phyloP scores from a whole-genome alignment of 2,329 filamentous ascomycete species.

The Alternaria sp. region DNA sequence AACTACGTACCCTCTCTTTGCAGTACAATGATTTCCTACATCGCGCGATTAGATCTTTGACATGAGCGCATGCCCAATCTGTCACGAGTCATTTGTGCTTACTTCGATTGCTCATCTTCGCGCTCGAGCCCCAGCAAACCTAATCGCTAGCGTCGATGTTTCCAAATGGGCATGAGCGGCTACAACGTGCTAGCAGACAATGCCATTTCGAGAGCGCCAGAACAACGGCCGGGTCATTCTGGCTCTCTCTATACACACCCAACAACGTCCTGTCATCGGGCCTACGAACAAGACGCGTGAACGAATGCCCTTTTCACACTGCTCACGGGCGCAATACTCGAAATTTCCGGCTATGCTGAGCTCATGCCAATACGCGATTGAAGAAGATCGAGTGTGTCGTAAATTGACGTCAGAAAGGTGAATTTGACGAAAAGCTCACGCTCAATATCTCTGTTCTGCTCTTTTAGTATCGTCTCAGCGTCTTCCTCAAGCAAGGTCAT shows the following conservation, averaged over 20 bases:
- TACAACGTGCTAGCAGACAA: neutral
- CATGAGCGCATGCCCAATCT: neutral
- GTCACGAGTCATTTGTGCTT: neutral
- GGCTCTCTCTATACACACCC: neutral
- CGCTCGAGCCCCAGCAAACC: neutral
- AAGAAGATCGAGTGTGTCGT: neutral
- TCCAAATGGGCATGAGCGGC: neutral
- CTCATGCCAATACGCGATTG: neutral
- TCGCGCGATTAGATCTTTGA: neutral
- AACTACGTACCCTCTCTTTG: neutral
- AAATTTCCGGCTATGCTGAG: neutral
- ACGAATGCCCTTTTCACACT: neutral
- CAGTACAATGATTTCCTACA: neutral
- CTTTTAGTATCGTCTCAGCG: neutral
- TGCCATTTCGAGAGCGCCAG: neutral
- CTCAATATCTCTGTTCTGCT: neutral
- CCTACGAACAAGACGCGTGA: neutral
- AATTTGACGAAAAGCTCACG: neutral
- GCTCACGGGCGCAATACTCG: neutral
- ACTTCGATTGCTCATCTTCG: neutral
- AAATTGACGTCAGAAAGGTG: neutral
- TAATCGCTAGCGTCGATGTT: neutral
- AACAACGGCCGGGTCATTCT: neutral
- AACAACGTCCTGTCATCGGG: neutral
- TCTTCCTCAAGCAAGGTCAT: neutral